These are phyloP conservation scores for Teratosphaeria zuluensis DNA, from an alignment of 2,329 filamentous ascomycete species.

Conservation along the genomic window DNA sequence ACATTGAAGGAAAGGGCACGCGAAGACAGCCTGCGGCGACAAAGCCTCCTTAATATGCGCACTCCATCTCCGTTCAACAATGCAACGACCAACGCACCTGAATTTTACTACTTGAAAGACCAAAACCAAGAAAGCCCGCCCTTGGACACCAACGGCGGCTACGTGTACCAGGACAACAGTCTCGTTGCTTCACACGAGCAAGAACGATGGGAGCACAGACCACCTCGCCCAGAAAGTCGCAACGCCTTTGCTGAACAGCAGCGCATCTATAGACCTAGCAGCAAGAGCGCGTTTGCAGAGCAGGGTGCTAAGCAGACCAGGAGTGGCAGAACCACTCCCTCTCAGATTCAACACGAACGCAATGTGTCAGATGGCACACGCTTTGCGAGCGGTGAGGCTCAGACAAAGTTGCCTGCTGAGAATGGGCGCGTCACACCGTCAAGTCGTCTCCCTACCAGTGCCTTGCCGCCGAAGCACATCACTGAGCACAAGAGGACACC, in stretches of 20 bases:
- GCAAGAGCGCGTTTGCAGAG: constrained; percentile 1
- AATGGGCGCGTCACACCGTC: background rate
- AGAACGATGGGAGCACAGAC: constrained; percentile 6
- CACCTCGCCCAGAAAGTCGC: constrained; percentile 9
- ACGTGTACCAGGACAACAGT: constrained; percentile 8
- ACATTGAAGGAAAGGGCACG: constrained; percentile 67
- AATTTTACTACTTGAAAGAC: constrained; percentile 19
- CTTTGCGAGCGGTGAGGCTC: background rate
- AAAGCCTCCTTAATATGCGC: constrained; percentile 65
- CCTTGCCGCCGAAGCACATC: background rate
- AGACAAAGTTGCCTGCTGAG: background rate
- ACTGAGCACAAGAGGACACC: constrained; percentile 16
- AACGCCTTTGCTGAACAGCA: constrained; percentile 9
- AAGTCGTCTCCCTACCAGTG: background rate
- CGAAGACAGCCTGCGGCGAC: constrained; percentile 67
- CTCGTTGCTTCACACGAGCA: constrained; percentile 1
- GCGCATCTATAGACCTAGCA: background rate
- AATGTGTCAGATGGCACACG: background rate
- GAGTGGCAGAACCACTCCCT: background rate
- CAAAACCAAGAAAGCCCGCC: constrained; percentile 10
- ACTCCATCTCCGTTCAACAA: constrained; percentile 67
- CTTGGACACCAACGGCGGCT: constrained; percentile 13
- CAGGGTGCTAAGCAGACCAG: background rate
- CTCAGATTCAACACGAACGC: constrained; percentile 5
- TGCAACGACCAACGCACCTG: constrained; percentile 32